Base-by-base conservation (phyloP, 352 stramenopile species). In the Hyaloperonospora arabidopsidis region DNA sequence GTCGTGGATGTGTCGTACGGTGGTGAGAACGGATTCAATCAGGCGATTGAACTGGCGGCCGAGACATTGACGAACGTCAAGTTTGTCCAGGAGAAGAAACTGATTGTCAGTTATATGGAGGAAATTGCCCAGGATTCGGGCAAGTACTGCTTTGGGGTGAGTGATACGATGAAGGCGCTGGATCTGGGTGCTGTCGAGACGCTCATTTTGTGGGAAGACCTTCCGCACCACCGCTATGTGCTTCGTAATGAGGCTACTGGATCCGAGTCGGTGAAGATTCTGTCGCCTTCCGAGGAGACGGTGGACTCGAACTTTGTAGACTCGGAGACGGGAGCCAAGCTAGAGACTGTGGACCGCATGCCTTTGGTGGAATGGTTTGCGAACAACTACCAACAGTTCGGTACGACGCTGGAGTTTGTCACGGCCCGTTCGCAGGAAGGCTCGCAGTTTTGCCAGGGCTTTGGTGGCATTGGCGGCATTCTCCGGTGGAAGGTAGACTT, bases 1-100 rank as follows among this genome's bases (percentile, higher is more conserved):
- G 96, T 98, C 51, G 96, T 99, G 7, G 97, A 99, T 70, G 96
- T 99, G n/a, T 97, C 84, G 45, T 99, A 99, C 68, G 97, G 97
- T 40, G 97, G 97, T 13, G 95, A 99, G 65, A 98, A 98, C 61
- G 97, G 97, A 5, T 99, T 99, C 78, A 99, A 99, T 72, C 97
- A 99, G 79, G 97, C 96, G 19, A 99, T 99, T 73, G 97, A 99
- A 62, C 79, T 98, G 43, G 89, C 87, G 11, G 93, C 95, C 5
- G 97, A 99, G 72, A 97, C 96, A 36, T 74, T 99, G 6, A 72
- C 94, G 5, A 98, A 97, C 64, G 97, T 99, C 64, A 99, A 99
- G 76, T 95, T 99, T 46, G 96, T 99, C 54, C 96, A 98, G 75
- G 97, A 99, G 79, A 99, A 99, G 89, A 97, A 97, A 59, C 76